Evolutionary conservation across 495 filamentous ascomycete species (phyloP), one percentile per base, ranked within the genome.

Genomic region (Penicillium cataractarum): DNA sequence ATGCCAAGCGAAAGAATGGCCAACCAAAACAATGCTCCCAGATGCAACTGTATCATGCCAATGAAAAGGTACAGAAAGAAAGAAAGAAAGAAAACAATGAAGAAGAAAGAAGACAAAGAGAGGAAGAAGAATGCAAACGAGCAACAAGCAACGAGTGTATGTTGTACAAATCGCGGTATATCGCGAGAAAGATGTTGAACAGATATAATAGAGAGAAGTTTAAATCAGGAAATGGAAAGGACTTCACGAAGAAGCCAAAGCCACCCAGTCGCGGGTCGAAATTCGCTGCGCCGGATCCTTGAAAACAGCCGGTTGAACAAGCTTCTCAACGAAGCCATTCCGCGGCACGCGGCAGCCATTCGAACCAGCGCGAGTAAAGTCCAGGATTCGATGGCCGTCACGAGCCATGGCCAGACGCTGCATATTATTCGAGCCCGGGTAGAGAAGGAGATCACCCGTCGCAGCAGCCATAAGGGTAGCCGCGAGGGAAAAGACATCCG

Each of bases 381-480:
- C 76, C 49, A 84, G 61, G 21, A 82, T 78, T 5, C 67, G 78
- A 42, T 78, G 74, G 0, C 83, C 83, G 52, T 84, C 76, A 19
- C 76, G 73, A 3, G 81, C 80, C 80, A 82, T 82, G 17, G 71
- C 71, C 0, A 82, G 65, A 27, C 78, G 74, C 64, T 79, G 75
- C 63, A 80, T 71, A 35, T 74, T 69, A 55, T 72, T 74, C 31
- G 77, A 75, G 12, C 80, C 78, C 2, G 80, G 76, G 64, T 86
- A 89, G 0, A 87, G 74, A 22, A 78, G 62, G 12, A 82, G 70
- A 46, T 79, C 76, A 4, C 86, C 87, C 9, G 83, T 84, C 0
- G 84, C 80, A 7, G 83, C 77, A 6, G 77, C 80, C 6, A 89
- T 76, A 17, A 89, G 72, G 3, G 85, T 86, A 1, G 86, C 76